Conservation (phyloP, 768 basidiomycete genomes). For the Candolleomyces efflorescens region DNA sequence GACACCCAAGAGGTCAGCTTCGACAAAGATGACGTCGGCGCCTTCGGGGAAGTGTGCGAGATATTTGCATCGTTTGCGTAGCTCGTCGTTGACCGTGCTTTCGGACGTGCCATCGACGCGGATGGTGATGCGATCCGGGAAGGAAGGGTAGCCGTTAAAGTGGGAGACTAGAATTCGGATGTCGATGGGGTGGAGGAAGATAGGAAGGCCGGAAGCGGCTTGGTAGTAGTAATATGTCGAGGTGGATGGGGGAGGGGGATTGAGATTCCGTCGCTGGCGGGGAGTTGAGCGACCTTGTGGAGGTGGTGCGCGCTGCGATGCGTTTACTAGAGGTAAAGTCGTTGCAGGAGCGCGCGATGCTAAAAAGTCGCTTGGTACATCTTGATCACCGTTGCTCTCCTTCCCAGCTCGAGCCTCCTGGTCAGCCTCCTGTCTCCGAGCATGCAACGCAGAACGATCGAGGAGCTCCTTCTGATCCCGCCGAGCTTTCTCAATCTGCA, state of each 20-base stretch:
- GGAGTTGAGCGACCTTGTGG: conserved; percentile 38
- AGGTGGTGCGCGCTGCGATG: neutral
- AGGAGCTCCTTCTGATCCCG: conserved; percentile 53
- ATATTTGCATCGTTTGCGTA: conserved; percentile 94
- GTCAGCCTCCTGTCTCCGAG: conserved; percentile 25
- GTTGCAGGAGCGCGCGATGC: conserved; percentile 31
- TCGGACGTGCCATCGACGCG: conserved; percentile 75
- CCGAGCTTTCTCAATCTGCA: conserved; percentile 59
- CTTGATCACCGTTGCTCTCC: conserved; percentile 24
- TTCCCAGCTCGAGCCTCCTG: conserved; percentile 6
- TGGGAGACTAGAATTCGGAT: conserved; percentile 89
- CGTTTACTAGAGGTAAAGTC: conserved; percentile 1
- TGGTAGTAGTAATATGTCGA: conserved; percentile 97
- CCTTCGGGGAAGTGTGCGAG: conserved; percentile 89
- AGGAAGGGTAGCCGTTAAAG: conserved; percentile 73
- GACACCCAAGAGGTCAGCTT: conserved; percentile 76
- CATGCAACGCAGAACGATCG: conserved; percentile 32
- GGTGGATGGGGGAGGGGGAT: conserved; percentile 82
- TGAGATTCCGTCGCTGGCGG: conserved; percentile 71
- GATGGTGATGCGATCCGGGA: conserved; percentile 79
- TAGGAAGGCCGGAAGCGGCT: conserved; percentile 82
- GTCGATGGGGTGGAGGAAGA: conserved; percentile 94
- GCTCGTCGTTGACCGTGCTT: conserved; percentile 85
- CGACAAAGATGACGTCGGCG: conserved; percentile 91
- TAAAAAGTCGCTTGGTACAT: conserved; percentile 36